These are phyloP conservation scores for Peronospora belbahrii DNA, from an alignment of 352 stramenopile genomes.

Conservation along the genomic window DNA sequence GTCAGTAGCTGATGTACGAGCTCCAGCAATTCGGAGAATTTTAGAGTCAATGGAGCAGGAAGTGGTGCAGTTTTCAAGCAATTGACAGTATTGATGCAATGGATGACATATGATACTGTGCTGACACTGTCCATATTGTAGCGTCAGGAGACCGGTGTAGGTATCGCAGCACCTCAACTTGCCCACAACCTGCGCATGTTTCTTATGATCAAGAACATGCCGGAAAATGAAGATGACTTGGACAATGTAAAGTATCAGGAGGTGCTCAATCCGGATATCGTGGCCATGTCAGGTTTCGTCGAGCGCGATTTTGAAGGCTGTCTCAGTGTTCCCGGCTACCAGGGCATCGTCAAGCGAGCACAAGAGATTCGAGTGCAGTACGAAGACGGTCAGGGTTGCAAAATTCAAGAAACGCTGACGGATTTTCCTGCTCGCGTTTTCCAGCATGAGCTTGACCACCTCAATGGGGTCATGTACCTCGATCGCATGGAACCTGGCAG, in stretches of 20 bases:
- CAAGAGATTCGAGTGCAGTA: constrained; percentile 64
- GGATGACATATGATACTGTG: neutral
- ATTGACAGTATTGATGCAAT: neutral
- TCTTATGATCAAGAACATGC: constrained; percentile 70
- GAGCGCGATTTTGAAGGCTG: constrained; percentile 82
- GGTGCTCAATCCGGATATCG: constrained; percentile 75
- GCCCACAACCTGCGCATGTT: constrained; percentile 76
- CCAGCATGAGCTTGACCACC: constrained; percentile 77
- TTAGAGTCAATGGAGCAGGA: constrained; percentile 57
- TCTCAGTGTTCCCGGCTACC: constrained; percentile 74
- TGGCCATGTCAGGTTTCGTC: constrained; percentile 35
- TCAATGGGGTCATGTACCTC: constrained; percentile 71
- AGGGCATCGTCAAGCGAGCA: constrained; percentile 57
- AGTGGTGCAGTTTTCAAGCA: constrained; percentile 33
- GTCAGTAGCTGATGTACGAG: constrained; percentile 44
- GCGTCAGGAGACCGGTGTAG: constrained; percentile 59
- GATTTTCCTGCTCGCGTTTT: constrained; percentile 81
- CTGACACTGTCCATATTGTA: constrained; percentile 16
- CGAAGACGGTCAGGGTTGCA: constrained; percentile 39
- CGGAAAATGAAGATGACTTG: constrained; percentile 45
- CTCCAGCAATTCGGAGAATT: constrained; percentile 39
- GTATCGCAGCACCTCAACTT: constrained; percentile 69
- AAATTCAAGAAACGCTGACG: constrained; percentile 44
- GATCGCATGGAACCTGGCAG: constrained; percentile 58
- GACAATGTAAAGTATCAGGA: constrained; percentile 55